Evolutionary conservation across 2,329 filamentous ascomycete genomes (phyloP).

Genomic region (Hortaea sp.): DNA sequence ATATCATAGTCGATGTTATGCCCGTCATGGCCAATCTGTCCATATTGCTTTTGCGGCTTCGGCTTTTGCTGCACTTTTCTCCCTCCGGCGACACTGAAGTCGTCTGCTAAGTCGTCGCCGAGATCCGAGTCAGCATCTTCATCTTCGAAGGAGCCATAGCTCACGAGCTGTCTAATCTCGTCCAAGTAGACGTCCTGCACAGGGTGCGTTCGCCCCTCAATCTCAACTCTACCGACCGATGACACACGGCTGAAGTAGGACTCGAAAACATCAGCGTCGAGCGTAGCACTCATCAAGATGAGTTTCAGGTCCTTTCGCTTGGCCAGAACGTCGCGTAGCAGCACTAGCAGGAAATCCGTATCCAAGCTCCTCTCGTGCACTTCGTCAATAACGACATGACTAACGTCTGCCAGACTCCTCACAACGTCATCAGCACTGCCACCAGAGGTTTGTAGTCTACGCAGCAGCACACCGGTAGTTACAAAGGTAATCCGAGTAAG

Average conservation of each 20-base stretch:
- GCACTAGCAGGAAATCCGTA: conserved; percentile 83
- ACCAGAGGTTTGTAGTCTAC: conserved; percentile 83
- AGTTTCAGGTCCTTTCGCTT: conserved; percentile 72
- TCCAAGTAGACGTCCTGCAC: conserved; percentile 86
- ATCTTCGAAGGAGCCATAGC: conserved; percentile 41
- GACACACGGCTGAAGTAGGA: conserved; percentile 57
- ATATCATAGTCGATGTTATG: conserved; percentile 73
- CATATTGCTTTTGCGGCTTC: conserved; percentile 1
- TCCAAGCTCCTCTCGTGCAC: conserved; percentile 93
- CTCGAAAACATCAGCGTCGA: conserved; percentile 78
- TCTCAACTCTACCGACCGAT: conserved; percentile 69
- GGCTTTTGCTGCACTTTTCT: conserved; percentile 8
- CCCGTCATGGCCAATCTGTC: conserved; percentile 1
- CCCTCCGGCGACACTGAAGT: conserved; percentile 27
- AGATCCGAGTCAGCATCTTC: conserved; percentile 35
- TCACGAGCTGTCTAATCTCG: conserved; percentile 71
- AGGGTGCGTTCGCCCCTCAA: conserved; percentile 78
- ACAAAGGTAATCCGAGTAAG: conserved; percentile 89
- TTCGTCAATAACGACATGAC: conserved; percentile 91
- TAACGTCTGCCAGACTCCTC: conserved; percentile 76
- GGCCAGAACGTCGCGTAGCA: conserved; percentile 72
- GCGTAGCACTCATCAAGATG: conserved; percentile 90
- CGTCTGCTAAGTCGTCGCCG: conserved; percentile 28
- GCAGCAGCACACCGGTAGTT: conserved; percentile 84
- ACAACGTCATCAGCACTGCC: conserved; percentile 70